Evolutionary conservation across 306 rosid species (phyloP).

Genomic region (Delonix regia): DNA sequence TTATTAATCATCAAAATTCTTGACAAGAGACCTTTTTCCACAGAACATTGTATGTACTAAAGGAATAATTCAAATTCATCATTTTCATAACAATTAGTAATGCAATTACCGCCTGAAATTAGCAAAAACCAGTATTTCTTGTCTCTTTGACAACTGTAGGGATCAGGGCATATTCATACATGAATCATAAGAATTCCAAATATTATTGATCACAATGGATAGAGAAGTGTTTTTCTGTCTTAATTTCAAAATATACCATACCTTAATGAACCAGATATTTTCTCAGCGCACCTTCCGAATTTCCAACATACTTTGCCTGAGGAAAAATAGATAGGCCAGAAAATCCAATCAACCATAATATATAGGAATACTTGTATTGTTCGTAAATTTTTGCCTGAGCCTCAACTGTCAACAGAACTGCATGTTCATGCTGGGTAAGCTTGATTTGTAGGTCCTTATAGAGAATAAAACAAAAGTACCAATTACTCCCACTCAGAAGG

Average conservation of each 20-base stretch:
- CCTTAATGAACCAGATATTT: slow-evolving; percentile 71
- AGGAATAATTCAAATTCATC: slow-evolving; percentile 8
- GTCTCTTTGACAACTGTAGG: slow-evolving; percentile 47
- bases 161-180: slow-evolving; percentile 1
- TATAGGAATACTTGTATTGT: background rate
- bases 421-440: slow-evolving; percentile 64
- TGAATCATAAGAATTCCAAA: background rate
- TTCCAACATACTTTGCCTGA: slow-evolving; percentile 66
- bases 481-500: slow-evolving; percentile 17
- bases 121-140: slow-evolving; percentile 64
- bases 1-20: background rate
- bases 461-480: background rate
- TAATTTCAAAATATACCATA: slow-evolving; percentile 14
- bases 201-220: background rate
- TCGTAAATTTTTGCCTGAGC: slow-evolving; percentile 51
- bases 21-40: background rate
- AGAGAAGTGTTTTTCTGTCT: background rate
- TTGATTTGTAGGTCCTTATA: slow-evolving; percentile 63
- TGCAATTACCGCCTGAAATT: background rate
- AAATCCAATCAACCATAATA: background rate
- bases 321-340: slow-evolving; percentile 37
- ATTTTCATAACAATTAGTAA: background rate
- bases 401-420: slow-evolving; percentile 68
- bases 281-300: slow-evolving; percentile 56
- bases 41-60: background rate